phyloP scores from a whole-genome alignment of 495 filamentous ascomycete genomes.

The Cetradonia linearis region DNA sequence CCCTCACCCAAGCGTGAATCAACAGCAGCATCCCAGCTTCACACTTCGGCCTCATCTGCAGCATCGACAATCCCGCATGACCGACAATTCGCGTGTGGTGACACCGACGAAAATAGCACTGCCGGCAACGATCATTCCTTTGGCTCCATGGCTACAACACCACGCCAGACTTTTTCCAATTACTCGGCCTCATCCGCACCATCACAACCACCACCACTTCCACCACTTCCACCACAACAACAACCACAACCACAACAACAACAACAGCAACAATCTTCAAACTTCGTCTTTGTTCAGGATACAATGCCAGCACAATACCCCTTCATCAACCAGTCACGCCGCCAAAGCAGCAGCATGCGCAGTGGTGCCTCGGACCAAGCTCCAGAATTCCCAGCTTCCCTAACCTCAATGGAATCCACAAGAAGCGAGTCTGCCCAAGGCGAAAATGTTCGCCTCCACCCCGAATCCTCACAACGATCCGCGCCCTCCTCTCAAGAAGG shows the following conservation, averaged over 20 bases:
- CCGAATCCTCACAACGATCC: constrained; percentile 26
- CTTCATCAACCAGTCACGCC: constrained; percentile 35
- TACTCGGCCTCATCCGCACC: constrained; percentile 30
- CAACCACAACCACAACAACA: constrained; percentile 13
- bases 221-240: constrained; percentile 27
- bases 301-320: constrained; percentile 48
- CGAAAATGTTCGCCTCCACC: constrained; percentile 26
- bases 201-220: constrained; percentile 24
- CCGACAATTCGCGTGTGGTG: constrained; percentile 3
- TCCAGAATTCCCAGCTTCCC: constrained; percentile 51
- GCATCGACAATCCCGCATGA: constrained; percentile 8
- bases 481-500: constrained; percentile 20
- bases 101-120: constrained; percentile 32
- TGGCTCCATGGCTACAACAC: constrained; percentile 33
- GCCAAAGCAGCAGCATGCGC: constrained; percentile 36
- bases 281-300: constrained; percentile 30
- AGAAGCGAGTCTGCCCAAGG: constrained; percentile 39
- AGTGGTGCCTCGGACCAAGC: constrained; percentile 34
- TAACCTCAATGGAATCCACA: constrained; percentile 57
- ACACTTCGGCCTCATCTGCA: constrained; percentile 20
- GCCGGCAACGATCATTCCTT: constrained; percentile 26
- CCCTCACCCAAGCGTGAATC: constrained; percentile 33
- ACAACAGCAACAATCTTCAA: background rate
- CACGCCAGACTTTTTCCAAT: constrained; percentile 33
- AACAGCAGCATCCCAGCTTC: background rate